Conservation (phyloP, 306 rosid genomes). For the Acacia melanoxylon region DNA sequence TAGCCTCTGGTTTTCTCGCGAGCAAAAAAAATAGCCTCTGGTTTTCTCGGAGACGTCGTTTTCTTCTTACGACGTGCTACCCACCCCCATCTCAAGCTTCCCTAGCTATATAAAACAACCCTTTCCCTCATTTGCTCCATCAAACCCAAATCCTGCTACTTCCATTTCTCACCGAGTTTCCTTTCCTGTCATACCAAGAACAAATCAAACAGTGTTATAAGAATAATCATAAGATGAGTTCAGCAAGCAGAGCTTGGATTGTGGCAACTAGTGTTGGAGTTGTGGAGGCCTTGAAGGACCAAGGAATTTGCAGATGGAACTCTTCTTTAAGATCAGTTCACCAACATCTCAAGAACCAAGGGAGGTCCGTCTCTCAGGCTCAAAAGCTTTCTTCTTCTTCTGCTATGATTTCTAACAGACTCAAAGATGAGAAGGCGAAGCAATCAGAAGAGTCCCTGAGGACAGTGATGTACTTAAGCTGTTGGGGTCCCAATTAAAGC, state of each 20-base stretch:
- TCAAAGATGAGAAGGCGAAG: conserved; percentile 27
- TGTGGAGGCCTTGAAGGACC: conserved; percentile 45
- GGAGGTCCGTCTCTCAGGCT: conserved; percentile 34
- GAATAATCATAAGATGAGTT: conserved; percentile 22
- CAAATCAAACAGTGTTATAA: not conserved
- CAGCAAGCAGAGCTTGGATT: conserved; percentile 28
- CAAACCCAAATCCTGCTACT: not conserved
- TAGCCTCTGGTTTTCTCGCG: conserved; percentile 12
- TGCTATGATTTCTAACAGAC: not conserved
- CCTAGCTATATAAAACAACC: not conserved
- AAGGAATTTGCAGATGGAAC: conserved; percentile 57
- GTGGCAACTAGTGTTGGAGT: conserved; percentile 42
- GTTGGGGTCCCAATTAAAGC: conserved; percentile 40
- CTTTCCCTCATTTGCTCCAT: not conserved
- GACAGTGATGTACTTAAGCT: conserved; percentile 65
- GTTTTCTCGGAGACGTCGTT: not conserved
- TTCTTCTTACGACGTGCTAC: not conserved
- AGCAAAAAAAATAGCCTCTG: no score
- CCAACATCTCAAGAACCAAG: conserved; percentile 39
- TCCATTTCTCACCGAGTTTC: not conserved
- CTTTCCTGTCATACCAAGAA: not conserved
- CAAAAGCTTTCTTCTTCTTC: conserved; percentile 42
- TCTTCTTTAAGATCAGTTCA: conserved; percentile 35
- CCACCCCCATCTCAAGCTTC: not conserved
- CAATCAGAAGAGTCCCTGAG: conserved; percentile 60